A percentile compares a stretch with the other conserved stretches of the same genome.
Conservation (phyloP, 306 rosid species). For the Oemleria cerasiformis region DNA sequence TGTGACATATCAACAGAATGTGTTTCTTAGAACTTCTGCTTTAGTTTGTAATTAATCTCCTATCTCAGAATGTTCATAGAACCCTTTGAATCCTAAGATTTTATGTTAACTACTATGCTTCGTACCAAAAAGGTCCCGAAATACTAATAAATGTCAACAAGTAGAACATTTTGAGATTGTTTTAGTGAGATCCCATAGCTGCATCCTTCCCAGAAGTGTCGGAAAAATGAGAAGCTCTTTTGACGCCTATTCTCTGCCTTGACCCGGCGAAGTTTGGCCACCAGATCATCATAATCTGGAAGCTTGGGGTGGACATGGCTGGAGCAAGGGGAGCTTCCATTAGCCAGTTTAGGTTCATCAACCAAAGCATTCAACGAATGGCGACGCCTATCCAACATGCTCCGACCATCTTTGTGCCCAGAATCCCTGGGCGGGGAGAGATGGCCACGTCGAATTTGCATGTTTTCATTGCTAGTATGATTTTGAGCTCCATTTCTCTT, state of each 20-base stretch:
- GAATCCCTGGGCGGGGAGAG: not conserved
- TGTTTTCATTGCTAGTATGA: too few relatives aligned
- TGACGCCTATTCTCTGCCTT: conserved; percentile 5
- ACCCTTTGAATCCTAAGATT: not conserved
- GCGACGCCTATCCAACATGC: not conserved
- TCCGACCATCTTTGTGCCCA: not conserved
- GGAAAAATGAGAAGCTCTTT: not conserved
- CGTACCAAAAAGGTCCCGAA: too few relatives aligned
- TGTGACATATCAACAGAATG: not conserved
- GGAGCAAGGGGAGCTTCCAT: not conserved
- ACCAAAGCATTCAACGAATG: not conserved
- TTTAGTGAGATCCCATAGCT: not conserved
- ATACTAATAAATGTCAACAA: not conserved
- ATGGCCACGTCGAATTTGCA: not conserved
- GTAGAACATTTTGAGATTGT: not conserved
- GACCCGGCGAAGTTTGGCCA: not conserved
- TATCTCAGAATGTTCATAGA: not conserved
- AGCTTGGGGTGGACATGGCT: conserved; percentile 34
- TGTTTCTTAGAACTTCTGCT: not conserved
- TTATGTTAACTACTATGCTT: not conserved
- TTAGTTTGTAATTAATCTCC: not conserved
- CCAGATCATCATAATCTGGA: conserved; percentile 24
- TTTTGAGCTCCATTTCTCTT: not conserved
- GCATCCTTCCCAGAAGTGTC: not conserved
- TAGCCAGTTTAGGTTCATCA: conserved; percentile 1